A percentile compares a stretch with the other conserved stretches of the same genome.
Conservation (phyloP, 2,329 filamentous ascomycete genomes). For the Aspergillus sp. region DNA sequence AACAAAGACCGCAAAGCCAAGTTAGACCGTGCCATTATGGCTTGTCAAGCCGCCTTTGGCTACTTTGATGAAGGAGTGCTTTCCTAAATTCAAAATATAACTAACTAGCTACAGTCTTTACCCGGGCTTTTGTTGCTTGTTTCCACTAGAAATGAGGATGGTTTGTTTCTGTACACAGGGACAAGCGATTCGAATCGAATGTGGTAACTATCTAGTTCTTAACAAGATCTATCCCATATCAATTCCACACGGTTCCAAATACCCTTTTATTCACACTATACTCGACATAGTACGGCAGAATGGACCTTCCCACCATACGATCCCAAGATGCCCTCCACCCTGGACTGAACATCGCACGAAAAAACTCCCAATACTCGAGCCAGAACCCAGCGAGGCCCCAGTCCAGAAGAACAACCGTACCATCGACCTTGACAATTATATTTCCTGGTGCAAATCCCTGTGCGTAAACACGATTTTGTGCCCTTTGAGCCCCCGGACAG, state of each 20-base stretch:
- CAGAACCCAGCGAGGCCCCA: constrained; percentile 20
- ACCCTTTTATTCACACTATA: constrained; percentile 7
- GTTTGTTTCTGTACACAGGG: no score
- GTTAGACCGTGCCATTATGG: no score
- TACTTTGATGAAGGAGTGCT: no score
- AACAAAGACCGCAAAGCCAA: no score
- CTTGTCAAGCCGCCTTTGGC: no score
- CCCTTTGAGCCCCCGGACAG: constrained; percentile 9
- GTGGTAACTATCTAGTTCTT: no score
- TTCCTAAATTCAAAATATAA: no score
- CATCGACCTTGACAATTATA: constrained; percentile 16
- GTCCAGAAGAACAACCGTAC: constrained; percentile 19
- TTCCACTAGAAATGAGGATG: no score
- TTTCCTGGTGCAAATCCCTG: constrained; percentile 20
- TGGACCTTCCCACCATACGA: constrained; percentile 15
- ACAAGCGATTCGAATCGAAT: no score
- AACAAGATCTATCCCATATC: no score
- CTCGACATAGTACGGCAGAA: constrained; percentile 16
- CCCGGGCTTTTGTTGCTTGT: no score
- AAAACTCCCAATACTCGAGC: constrained; percentile 21
- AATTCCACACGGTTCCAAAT: constrained; percentile 4
- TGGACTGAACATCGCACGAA: constrained; percentile 6
- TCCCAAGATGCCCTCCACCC: constrained; percentile 10
- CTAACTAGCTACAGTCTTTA: no score
- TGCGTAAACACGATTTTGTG: constrained; percentile 19